Evolutionary conservation across 352 stramenopile genomes (phyloP), one percentile per base, ranked within the genome.

Genomic region (Plasmopara viticola): DNA sequence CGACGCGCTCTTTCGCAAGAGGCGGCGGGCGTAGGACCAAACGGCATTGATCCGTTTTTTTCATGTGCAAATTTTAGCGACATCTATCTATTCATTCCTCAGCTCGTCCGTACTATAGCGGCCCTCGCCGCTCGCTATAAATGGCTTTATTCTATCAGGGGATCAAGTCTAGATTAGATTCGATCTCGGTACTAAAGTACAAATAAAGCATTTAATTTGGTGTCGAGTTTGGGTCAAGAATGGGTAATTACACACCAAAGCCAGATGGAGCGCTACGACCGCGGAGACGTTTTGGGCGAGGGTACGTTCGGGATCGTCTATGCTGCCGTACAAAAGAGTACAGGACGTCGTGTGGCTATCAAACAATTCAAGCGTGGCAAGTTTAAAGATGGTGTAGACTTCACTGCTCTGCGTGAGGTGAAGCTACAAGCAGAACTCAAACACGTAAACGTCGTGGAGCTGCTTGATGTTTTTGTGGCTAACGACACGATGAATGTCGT

Each of bases 401-500:
- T 93, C 53, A 95, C 86, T 48, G 84, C 86, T 29, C 58, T 95
- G 58, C 82, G 86, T 34, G 86, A 95, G 72, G 85, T 95, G 43
- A 95, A 94, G 56, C 67, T 95, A 6, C 82, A 95, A 63, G 74
- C 76, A 8, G 83, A 95, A 60, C 76, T 94, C 48, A 87, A 90
- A 53, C 84, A 94, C 67, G 61, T 74, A 13, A 94, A 94, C 51
- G 76, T 92, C 6, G 74, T 90, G 45, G 78, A 93, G 59, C 68
- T 95, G 34, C 71, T 95, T 44, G 85, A 95, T 50, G 86, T 93
- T 14, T 95, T 91, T 46, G 82, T 92, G 15, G 67, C 80, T 44
- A 90, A 91, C 43, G 85, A 93, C 58, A 95, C 82, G 15, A 88
- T 95, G 59, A 94, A 94, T 63, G 70, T 95, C 30, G 86, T 95